Percentiles rank a stretch among this genome's conserved stretches.
phyloP scores from a whole-genome alignment of 805 yeast species.

The Pichia heedii region DNA sequence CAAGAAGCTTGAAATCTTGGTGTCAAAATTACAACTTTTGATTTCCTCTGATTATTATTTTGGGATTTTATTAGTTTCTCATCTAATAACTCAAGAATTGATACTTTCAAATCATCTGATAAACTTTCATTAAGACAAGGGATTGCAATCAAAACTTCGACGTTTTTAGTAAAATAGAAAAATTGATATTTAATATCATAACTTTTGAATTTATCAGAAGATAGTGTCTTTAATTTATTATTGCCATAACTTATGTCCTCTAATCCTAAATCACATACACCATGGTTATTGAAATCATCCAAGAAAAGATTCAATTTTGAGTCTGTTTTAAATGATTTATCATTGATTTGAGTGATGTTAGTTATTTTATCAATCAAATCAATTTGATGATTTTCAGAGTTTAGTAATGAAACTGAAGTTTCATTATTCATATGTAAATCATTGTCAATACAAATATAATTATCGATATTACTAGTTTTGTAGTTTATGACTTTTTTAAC shows the following conservation, averaged over 20 bases:
- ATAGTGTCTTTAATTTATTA: neutral
- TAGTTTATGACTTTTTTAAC: neutral
- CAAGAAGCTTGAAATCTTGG: conserved; percentile 7
- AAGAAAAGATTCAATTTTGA: neutral
- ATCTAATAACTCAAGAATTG: neutral
- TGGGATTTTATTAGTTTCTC: neutral
- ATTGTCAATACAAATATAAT: neutral
- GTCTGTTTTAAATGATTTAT: neutral
- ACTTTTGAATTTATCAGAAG: neutral
- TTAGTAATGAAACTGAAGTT: neutral
- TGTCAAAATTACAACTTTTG: conserved; percentile 4
- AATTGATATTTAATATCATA: neutral
- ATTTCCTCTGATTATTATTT: neutral
- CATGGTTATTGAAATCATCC: conserved; percentile 1
- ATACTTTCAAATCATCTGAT: neutral
- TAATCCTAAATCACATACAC: conserved; percentile 1
- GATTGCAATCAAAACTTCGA: conserved; percentile 2
- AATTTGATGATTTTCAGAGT: no score
- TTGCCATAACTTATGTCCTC: conserved; percentile 4
- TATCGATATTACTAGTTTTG: neutral
- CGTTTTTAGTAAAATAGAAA: neutral
- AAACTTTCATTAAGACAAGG: neutral
- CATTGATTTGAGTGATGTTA: neutral
- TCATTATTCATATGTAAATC: no score
- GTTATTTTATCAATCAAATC: neutral